Percentiles rank a stretch among this genome's conserved stretches.
Evolutionary conservation across 2,329 filamentous ascomycete genomes (phyloP).

Genomic region (Didymella arachidicola): DNA sequence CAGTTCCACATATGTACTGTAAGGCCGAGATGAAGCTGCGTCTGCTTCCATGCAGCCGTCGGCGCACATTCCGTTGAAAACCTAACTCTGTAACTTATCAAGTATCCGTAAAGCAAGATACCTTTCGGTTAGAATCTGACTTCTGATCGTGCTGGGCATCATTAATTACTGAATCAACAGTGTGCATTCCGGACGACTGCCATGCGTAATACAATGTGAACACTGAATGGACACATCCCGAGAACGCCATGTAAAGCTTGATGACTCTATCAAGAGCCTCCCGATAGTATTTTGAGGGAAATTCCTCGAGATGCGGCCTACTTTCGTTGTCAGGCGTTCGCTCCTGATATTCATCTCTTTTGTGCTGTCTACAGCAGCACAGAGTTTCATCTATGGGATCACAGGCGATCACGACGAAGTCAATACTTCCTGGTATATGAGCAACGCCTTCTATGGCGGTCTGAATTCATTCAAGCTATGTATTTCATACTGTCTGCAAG

Average conservation of each 20-base stretch:
- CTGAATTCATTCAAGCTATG: constrained; percentile 29
- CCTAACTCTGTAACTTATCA: neutral
- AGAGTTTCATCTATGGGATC: constrained; percentile 20
- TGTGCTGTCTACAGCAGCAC: neutral
- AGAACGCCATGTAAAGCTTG: neutral
- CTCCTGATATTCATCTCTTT: neutral
- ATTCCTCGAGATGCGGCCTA: neutral
- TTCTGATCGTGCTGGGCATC: neutral
- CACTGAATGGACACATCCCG: neutral
- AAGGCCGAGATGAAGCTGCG: neutral
- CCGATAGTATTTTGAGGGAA: too few relatives aligned
- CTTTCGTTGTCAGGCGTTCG: neutral
- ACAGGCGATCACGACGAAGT: constrained; percentile 23
- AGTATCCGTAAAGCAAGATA: neutral
- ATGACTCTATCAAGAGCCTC: too few relatives aligned
- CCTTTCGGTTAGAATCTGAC: neutral
- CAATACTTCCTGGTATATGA: constrained; percentile 29
- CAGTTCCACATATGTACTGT: neutral
- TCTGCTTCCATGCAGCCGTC: neutral
- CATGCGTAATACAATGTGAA: neutral
- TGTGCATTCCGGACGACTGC: neutral
- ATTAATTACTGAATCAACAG: neutral
- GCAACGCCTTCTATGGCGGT: constrained; percentile 36
- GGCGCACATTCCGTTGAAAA: neutral
- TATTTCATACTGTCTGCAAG: constrained; percentile 30